A percentile compares a stretch with the other conserved stretches of the same genome.
Evolutionary conservation across 1,284 basidiomycete species (phyloP).

Genomic region (Cerrena zonata): DNA sequence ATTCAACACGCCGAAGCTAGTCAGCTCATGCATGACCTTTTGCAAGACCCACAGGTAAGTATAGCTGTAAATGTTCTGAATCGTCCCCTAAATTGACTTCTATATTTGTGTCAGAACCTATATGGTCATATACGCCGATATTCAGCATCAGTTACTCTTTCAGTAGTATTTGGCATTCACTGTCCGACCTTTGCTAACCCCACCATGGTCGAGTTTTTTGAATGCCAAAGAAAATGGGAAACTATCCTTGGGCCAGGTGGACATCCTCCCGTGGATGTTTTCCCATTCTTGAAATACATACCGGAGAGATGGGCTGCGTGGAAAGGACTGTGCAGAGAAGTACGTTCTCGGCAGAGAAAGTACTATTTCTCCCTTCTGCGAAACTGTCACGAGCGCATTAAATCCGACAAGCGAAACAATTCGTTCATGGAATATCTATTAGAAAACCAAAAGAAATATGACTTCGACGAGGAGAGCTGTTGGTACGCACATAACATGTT

Average conservation of each 20-base stretch:
- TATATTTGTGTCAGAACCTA: background rate
- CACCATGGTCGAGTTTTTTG: background rate
- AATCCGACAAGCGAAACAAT: slow-evolving; percentile 7
- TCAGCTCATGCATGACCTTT: background rate
- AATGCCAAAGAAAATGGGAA: slow-evolving; percentile 22
- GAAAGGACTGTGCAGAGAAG: slow-evolving; percentile 23
- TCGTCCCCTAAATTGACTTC: background rate
- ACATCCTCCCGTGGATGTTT: slow-evolving; percentile 30
- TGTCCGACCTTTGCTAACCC: slow-evolving; percentile 21
- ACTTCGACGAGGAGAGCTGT: background rate
- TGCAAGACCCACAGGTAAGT: background rate
- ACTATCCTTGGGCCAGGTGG: slow-evolving; percentile 25
- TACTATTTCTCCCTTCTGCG: slow-evolving; percentile 21
- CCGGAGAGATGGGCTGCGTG: slow-evolving; percentile 30
- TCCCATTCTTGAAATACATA: slow-evolving; percentile 31
- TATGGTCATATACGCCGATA: slow-evolving; percentile 20
- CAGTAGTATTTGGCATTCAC: slow-evolving; percentile 27
- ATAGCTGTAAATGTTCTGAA: too few relatives aligned
- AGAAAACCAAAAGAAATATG: background rate
- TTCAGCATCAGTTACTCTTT: slow-evolving; percentile 24
- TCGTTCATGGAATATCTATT: slow-evolving; percentile 12
- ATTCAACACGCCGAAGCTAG: background rate
- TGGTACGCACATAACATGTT: background rate
- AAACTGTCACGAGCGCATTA: slow-evolving; percentile 5
- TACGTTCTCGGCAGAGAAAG: slow-evolving; percentile 19